Base-by-base conservation (phyloP, 805 yeast species). In the Candida coleopterorum region DNA sequence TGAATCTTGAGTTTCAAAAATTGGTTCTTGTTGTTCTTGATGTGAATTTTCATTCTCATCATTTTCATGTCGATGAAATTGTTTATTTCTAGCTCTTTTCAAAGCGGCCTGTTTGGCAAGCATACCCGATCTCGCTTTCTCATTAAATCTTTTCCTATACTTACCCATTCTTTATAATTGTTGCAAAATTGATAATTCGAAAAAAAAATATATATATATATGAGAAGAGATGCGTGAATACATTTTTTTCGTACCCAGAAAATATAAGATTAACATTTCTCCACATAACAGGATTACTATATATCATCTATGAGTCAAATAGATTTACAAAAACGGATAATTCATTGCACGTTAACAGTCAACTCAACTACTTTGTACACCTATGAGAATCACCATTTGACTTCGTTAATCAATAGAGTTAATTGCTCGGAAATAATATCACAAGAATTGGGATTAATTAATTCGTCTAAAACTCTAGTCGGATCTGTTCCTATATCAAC, bases 111-210 rank as follows among this genome's bases (percentile, higher is more conserved):
- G 85, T 67, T 81, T 85, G 20, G 87, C 79, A 50, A 86, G 79
- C 72, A 83, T 82, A 14, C 95, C 95, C 2, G 86, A 55, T 23
- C 95, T 77, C 38, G 93, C 95, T 63, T 83, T 84, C 56, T 82
- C 95, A 55, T 86, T 86, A 65, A 80, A 83, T 43, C 95, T 60
- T 58, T 76, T 75, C 47, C 93, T 73, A 55, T 85, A 85, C 43
- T 82, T 83, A 40, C 90, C 95, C 95, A 86, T 86, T 22, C 4
- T 29, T 22, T 12, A 9, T 12, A 23, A 23, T 22, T 22, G 34
- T 32, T 32, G 34, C 34, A 32, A 32, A 32, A 25, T n/a, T n/a
- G 14, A n/a, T n/a, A n/a, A 29, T 10, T 31, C 11, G 26, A 20
- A 31, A 29, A 31, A 22, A n/a, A n/a, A n/a, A n/a, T n/a, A n/a